These are phyloP conservation scores for Hyaloscypha finlandica DNA, from an alignment of 495 filamentous ascomycete genomes.

Conservation along the genomic window DNA sequence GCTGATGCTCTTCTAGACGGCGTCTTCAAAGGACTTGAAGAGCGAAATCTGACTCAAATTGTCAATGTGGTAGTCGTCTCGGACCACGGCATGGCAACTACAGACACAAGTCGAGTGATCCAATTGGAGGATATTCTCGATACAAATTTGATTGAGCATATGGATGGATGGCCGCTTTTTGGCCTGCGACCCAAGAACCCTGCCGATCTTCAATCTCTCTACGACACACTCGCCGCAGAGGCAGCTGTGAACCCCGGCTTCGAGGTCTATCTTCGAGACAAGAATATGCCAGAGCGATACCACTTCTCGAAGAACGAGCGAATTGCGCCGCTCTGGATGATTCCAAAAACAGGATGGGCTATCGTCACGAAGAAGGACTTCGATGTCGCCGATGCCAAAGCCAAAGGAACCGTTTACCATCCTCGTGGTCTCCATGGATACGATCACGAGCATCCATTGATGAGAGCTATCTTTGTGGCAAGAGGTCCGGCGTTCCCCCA, in stretches of 20 bases:
- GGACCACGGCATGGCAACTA: slow-evolving; percentile 98
- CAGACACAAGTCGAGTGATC: slow-evolving; percentile 75
- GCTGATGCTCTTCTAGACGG: slow-evolving; percentile 79
- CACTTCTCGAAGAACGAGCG: slow-evolving; percentile 84
- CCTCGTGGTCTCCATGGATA: slow-evolving; percentile 86
- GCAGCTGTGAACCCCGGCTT: slow-evolving; percentile 62
- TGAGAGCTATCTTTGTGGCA: slow-evolving; percentile 91
- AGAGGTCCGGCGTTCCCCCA: slow-evolving; percentile 88
- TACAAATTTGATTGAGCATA: slow-evolving; percentile 69
- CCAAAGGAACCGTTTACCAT: slow-evolving; percentile 65
- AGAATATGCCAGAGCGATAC: slow-evolving; percentile 83
- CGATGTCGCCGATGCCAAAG: slow-evolving; percentile 62
- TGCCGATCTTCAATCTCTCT: slow-evolving; percentile 57
- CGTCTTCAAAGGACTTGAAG: slow-evolving; percentile 74
- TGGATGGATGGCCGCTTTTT: slow-evolving; percentile 92
- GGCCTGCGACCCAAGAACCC: slow-evolving; percentile 76
- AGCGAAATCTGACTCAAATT: slow-evolving; percentile 80
- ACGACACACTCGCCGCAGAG: slow-evolving; percentile 51
- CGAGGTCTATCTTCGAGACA: slow-evolving; percentile 79
- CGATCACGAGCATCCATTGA: slow-evolving; percentile 84
- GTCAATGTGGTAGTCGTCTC: slow-evolving; percentile 98
- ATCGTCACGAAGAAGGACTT: slow-evolving; percentile 80
- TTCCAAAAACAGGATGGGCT: slow-evolving; percentile 88
- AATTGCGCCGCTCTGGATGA: slow-evolving; percentile 90
- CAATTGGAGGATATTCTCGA: slow-evolving; percentile 93